Conservation (phyloP, 164 flowering plant genomes). For the Akebia trifoliata region DNA sequence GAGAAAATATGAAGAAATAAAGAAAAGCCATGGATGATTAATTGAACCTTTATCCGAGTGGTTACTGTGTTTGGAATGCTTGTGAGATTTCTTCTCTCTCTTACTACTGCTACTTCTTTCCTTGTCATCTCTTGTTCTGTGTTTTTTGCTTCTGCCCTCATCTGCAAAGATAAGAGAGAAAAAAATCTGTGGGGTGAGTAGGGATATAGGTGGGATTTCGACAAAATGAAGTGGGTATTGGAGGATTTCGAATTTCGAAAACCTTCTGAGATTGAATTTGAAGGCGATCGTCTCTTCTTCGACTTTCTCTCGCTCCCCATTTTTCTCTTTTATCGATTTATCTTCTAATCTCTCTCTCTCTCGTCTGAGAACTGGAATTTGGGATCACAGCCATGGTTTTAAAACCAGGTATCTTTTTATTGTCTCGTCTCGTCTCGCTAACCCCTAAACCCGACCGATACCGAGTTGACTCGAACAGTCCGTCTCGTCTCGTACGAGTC, state of each 20-base stretch:
- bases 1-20: too few species aligned
- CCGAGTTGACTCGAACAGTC: too few species aligned
- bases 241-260: not conserved
- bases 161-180: not conserved
- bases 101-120: not conserved
- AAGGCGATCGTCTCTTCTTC: constrained; percentile 11
- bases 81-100: constrained; percentile 12
- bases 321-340: not conserved
- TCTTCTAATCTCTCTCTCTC: too few species aligned
- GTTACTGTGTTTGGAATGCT: constrained; percentile 13
- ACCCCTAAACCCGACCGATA: too few species aligned
- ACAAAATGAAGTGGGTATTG: too few species aligned
- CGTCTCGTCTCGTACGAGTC: too few species aligned
- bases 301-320: constrained; percentile 17
- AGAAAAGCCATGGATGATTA: not conserved
- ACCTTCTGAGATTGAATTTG: constrained; percentile 14
- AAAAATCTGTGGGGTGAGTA: not conserved
- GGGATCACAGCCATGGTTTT: too few species aligned
- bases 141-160: constrained; percentile 1
- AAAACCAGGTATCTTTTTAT: too few species aligned
- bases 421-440: too few species aligned
- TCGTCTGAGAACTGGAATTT: not conserved
- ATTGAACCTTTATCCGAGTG: constrained; percentile 7
- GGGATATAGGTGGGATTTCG: too few species aligned
- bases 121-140: not conserved